Evolutionary conservation across 164 flowering plant genomes (phyloP), one percentile per base, ranked within the genome.

Genomic region (Saururus chinensis): DNA sequence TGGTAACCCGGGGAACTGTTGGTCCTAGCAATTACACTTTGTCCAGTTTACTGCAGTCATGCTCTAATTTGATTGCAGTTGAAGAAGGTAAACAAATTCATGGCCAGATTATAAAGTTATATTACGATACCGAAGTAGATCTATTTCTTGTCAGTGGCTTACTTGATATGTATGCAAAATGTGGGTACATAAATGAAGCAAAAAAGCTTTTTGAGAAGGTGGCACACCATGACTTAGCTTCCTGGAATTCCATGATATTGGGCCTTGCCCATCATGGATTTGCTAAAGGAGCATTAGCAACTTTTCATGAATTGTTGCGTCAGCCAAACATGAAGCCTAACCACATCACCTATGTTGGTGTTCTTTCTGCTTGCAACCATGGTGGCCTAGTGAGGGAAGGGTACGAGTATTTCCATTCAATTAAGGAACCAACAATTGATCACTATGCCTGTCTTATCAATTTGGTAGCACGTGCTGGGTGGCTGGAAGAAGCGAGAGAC

Each of bases 1-100:
- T 69, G 76, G 64, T 63, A 57, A 57, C 53, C 35, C 64, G 62
- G 16, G 67, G 64, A 40, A 24, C 40, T 54, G 67, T 45, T 7
- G 65, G 59, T 23, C 64, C 71, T 57, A 73, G 62, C 62, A 59
- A 73, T 59, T 73, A 59, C 52, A 66, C 73, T 13, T 73, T 65
- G 35, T 66, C 76, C 16, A 65, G 70, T 63, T 59, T 69, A 19
- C 55, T 73, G 21, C 52, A 56, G 25, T 59, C 73, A 12, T 73
- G 70, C 64, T 57, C 70, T 5, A 53, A 49, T 20, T 72, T 69
- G 20, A 65, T 65, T 22, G 70, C 73, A 20, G 57, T 69, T 23
- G 76, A 66, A 66, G 76, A 73, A 73, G 76, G 73, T 22, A 73
- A 60, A 22, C 76, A 69, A 56, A 66, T 73, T 51, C 73, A 73